phyloP scores from a whole-genome alignment of 108 stramenopile species.

The Fragilariopsis cylindrus region DNA sequence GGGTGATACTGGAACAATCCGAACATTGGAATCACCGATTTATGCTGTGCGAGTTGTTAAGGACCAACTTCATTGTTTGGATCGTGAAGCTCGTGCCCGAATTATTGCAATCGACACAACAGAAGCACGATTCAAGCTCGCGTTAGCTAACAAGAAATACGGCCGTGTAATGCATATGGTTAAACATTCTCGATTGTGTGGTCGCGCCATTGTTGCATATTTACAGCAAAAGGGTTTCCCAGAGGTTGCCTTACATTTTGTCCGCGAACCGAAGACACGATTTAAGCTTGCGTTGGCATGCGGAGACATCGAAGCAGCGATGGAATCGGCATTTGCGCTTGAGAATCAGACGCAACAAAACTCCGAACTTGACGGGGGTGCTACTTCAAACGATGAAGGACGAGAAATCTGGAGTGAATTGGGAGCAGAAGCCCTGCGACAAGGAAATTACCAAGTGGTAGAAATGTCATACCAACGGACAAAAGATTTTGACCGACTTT shows the following conservation, averaged over 20 bases:
- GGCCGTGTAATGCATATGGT: slow-evolving; percentile 99
- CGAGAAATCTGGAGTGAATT: slow-evolving; percentile 94
- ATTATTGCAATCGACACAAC: slow-evolving; percentile 94
- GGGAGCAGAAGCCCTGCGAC: slow-evolving; percentile 93
- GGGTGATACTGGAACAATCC: slow-evolving; percentile 97
- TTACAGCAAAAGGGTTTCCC: slow-evolving; percentile 98
- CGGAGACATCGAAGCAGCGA: slow-evolving; percentile 98
- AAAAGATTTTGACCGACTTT: slow-evolving; percentile 96
- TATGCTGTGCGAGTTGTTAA: slow-evolving; percentile 92
- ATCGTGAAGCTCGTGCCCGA: slow-evolving; percentile 93
- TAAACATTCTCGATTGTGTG: slow-evolving; percentile 89
- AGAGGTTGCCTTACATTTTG: slow-evolving; percentile 99
- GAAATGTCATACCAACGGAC: slow-evolving; percentile 99
- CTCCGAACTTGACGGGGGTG: slow-evolving; percentile 18
- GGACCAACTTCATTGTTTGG: slow-evolving; percentile 91
- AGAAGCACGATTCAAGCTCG: slow-evolving; percentile 95
- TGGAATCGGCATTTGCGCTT: slow-evolving; percentile 91
- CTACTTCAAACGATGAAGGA: slow-evolving; percentile 44
- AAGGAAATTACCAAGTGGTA: slow-evolving; percentile 97
- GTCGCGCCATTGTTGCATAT: slow-evolving; percentile 96
- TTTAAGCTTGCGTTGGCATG: slow-evolving; percentile 98
- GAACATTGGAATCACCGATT: slow-evolving; percentile 93
- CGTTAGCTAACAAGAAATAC: slow-evolving; percentile 87
- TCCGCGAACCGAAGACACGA: slow-evolving; percentile 90
- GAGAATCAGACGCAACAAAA: slow-evolving; percentile 59